Evolutionary conservation across 2,329 filamentous ascomycete species (phyloP).

Genomic region (Colletotrichum chrysophilum): DNA sequence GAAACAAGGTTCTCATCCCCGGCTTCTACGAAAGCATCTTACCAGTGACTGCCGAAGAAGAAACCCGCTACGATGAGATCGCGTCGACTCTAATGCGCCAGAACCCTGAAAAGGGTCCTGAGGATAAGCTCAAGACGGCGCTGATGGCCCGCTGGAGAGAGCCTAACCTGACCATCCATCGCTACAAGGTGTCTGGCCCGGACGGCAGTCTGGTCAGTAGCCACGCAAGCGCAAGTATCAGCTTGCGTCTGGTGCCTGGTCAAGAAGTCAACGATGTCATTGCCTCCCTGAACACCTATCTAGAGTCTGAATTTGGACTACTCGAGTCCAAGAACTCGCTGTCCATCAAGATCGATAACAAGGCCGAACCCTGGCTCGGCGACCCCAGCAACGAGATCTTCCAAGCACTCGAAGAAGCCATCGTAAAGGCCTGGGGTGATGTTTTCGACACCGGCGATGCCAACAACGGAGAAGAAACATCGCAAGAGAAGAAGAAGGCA

Average conservation of each 20-base stretch:
- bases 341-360: constrained; percentile 85
- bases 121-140: constrained; percentile 77
- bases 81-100: constrained; percentile 75
- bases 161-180: constrained; percentile 91
- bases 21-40: constrained; percentile 88
- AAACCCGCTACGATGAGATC: constrained; percentile 84
- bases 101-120: constrained; percentile 64
- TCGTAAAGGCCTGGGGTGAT: constrained; percentile 83
- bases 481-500: constrained; percentile 19
- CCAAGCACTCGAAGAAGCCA: constrained; percentile 82
- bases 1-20: constrained; percentile 84
- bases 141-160: constrained; percentile 96
- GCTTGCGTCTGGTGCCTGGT: constrained; percentile 89
- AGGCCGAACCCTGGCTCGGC: constrained; percentile 95
- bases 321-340: constrained; percentile 84
- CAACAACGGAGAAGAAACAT: not conserved
- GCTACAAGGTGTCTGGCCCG: constrained; percentile 89
- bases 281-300: constrained; percentile 67
- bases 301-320: constrained; percentile 72
- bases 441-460: constrained; percentile 39
- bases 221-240: constrained; percentile 86
- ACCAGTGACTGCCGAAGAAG: constrained; percentile 75
- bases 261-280: constrained; percentile 86
- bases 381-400: constrained; percentile 92
- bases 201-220: constrained; percentile 92